Percentiles rank a stretch among this genome's conserved stretches.
phyloP scores from a whole-genome alignment of 305 asterid genomes.

The Fraxinus dipetala region DNA sequence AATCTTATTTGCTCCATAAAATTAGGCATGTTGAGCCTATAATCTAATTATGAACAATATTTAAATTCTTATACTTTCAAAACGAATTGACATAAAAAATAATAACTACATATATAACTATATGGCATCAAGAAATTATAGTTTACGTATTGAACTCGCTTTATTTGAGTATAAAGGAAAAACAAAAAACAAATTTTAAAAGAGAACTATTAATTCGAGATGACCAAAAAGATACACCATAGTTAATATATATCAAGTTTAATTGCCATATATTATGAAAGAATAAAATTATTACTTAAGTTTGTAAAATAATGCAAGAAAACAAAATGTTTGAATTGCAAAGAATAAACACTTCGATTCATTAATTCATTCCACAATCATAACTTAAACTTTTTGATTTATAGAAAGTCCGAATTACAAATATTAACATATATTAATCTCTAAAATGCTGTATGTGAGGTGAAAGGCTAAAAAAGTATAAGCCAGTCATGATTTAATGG shows the following conservation, averaged over 20 bases:
- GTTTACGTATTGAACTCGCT: not conserved
- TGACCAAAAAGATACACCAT: not conserved
- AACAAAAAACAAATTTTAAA: too few relatives aligned
- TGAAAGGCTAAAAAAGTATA: not conserved
- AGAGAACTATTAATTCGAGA: not conserved
- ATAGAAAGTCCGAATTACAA: not conserved
- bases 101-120: not conserved
- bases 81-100: not conserved
- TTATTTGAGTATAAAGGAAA: too few relatives aligned
- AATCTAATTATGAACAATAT: not conserved
- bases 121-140: not conserved
- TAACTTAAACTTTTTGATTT: too few relatives aligned
- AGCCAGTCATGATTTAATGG: not conserved
- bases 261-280: not conserved
- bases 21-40: not conserved
- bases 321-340: too few relatives aligned
- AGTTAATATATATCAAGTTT: too few relatives aligned
- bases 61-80: not conserved
- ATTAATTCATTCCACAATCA: not conserved
- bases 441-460: not conserved
- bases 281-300: not conserved
- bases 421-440: too few relatives aligned
- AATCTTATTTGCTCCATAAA: not conserved
- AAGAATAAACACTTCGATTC: too few relatives aligned
- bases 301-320: not conserved